Evolutionary conservation across 768 basidiomycete genomes (phyloP).

Genomic region (Boletus rex-veris): DNA sequence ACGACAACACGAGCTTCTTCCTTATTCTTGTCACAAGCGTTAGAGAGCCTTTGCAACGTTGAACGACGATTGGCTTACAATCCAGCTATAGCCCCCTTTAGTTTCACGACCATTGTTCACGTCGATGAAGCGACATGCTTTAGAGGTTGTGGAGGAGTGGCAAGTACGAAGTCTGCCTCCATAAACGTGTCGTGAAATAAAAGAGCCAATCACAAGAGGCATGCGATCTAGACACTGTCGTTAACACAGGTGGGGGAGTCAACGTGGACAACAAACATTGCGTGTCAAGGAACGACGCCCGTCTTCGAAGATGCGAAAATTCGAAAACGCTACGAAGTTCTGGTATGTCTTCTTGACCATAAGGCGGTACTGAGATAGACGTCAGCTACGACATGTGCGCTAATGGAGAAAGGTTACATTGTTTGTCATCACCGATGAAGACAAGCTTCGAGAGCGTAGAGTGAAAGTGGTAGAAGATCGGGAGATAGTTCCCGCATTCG

Average conservation of each 20-base stretch:
- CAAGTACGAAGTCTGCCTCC: constrained; percentile 51
- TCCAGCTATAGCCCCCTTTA: constrained; percentile 33
- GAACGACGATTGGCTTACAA: constrained; percentile 17
- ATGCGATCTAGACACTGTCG: constrained; percentile 58
- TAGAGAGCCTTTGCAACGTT: background rate
- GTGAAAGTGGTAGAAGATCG: constrained; percentile 29
- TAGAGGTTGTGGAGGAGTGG: constrained; percentile 40
- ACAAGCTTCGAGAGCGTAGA: constrained; percentile 33
- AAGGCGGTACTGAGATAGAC: constrained; percentile 59
- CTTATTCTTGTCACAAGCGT: constrained; percentile 47
- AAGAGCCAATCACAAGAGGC: constrained; percentile 69
- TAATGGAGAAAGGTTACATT: constrained; percentile 24
- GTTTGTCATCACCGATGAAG: constrained; percentile 40
- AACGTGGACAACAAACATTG: constrained; percentile 53
- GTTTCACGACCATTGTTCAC: constrained; percentile 32
- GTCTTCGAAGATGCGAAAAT: constrained; percentile 49
- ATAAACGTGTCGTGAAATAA: constrained; percentile 70
- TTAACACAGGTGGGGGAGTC: background rate
- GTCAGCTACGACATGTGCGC: background rate
- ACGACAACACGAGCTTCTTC: constrained; percentile 52
- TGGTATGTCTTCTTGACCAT: constrained; percentile 65
- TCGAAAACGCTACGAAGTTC: constrained; percentile 78
- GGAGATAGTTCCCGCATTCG: constrained; percentile 39
- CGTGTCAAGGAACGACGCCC: constrained; percentile 55
- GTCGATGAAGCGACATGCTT: constrained; percentile 39